Conservation (phyloP, 2,329 filamentous ascomycete species). For the Fusarium chaquense region DNA sequence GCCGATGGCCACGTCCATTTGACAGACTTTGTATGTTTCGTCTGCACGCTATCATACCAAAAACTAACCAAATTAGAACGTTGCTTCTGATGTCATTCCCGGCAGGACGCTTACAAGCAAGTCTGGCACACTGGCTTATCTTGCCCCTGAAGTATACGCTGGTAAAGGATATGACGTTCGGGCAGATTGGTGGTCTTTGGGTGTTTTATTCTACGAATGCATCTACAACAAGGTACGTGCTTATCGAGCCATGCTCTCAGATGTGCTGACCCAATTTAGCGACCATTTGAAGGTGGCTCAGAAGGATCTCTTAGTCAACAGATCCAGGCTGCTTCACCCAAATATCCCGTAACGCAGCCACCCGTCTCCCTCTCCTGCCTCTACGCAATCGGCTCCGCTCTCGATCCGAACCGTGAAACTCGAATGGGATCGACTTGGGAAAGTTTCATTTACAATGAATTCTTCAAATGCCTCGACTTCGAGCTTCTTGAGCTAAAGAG, state of each 20-base stretch:
- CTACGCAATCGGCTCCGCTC: conserved; percentile 85
- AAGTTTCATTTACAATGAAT: conserved; percentile 87
- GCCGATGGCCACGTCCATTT: conserved; percentile 94
- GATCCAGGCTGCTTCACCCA: conserved; percentile 84
- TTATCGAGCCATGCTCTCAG: conserved; percentile 1
- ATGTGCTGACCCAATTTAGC: conserved; percentile 60
- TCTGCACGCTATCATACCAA: background rate
- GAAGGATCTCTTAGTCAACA: conserved; percentile 83
- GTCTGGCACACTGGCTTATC: conserved; percentile 94
- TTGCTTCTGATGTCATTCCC: conserved; percentile 91
- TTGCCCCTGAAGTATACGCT: conserved; percentile 94
- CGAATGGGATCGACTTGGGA: conserved; percentile 90
- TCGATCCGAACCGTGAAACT: conserved; percentile 82
- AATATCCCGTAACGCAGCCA: conserved; percentile 92
- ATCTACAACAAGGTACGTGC: conserved; percentile 93
- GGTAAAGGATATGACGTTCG: conserved; percentile 90
- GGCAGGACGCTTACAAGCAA: conserved; percentile 91
- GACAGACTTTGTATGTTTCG: conserved; percentile 88
- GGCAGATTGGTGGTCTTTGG: conserved; percentile 98
- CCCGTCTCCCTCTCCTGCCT: conserved; percentile 89
- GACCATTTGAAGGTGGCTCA: conserved; percentile 91
- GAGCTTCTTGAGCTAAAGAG: conserved; percentile 85
- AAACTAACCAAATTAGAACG: conserved; percentile 72
- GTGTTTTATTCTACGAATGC: conserved; percentile 98
- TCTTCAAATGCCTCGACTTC: conserved; percentile 90